Evolutionary conservation across 345 rosid genomes (phyloP).

Genomic region (Pugionium cornutum): DNA sequence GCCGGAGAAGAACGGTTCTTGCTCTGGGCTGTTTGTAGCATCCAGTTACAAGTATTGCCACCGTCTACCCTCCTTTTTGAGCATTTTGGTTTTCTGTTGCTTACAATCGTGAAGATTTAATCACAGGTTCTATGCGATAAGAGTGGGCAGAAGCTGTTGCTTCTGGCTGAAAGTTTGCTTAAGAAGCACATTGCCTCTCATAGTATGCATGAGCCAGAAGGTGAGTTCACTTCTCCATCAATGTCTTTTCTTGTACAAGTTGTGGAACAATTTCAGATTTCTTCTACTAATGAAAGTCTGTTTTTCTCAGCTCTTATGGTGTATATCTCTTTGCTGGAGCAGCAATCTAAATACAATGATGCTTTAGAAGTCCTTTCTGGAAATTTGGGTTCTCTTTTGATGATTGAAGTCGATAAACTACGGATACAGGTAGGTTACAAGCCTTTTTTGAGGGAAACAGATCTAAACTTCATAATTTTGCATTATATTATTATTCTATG

Average conservation of each 20-base stretch:
- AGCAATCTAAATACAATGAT: slow-evolving; percentile 74
- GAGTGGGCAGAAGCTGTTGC: slow-evolving; percentile 79
- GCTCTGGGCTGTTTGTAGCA: slow-evolving; percentile 99
- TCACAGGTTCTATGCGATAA: slow-evolving; percentile 80
- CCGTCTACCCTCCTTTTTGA: not conserved
- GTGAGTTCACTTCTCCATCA: slow-evolving; percentile 35
- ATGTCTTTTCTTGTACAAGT: slow-evolving; percentile 17
- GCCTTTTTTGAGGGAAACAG: slow-evolving; percentile 21
- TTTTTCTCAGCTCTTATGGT: slow-evolving; percentile 75
- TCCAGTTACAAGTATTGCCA: slow-evolving; percentile 81
- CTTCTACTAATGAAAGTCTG: slow-evolving; percentile 26
- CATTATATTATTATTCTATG: not conserved
- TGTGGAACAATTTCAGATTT: slow-evolving; percentile 21
- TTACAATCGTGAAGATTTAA: slow-evolving; percentile 26
- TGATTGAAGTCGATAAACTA: slow-evolving; percentile 89
- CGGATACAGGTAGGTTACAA: slow-evolving; percentile 75
- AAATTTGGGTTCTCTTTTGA: slow-evolving; percentile 76
- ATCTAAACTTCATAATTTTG: not conserved
- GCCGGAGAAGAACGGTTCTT: slow-evolving; percentile 90
- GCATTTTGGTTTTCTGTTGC: slow-evolving; percentile 23
- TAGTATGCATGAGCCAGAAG: slow-evolving; percentile 98
- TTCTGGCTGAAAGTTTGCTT: slow-evolving; percentile 88
- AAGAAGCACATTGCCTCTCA: slow-evolving; percentile 89
- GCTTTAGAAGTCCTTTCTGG: slow-evolving; percentile 87
- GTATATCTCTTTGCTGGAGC: slow-evolving; percentile 89